These are phyloP conservation scores for Phytophthora vignae DNA, from an alignment of 352 stramenopile genomes.

Conservation along the genomic window DNA sequence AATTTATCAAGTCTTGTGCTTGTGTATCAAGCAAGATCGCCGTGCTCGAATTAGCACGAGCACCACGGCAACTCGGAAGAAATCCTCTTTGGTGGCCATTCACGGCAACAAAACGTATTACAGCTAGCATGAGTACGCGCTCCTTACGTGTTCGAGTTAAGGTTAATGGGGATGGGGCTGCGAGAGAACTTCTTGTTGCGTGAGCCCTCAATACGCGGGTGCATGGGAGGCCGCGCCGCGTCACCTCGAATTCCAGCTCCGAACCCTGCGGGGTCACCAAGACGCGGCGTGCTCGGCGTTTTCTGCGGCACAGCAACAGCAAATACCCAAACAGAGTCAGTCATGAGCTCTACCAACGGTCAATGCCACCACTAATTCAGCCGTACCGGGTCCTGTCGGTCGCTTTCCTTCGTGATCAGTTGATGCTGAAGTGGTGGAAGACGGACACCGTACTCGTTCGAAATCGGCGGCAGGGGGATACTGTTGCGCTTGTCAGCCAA, in stretches of 20 bases:
- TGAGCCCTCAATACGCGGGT: conserved; percentile 60
- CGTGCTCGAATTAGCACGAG: neutral
- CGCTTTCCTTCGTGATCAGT: conserved; percentile 76
- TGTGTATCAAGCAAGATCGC: neutral
- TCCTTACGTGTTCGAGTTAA: conserved; percentile 41
- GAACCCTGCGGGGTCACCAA: conserved; percentile 27
- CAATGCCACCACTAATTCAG: neutral
- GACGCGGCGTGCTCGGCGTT: conserved; percentile 36
- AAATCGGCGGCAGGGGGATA: conserved; percentile 78
- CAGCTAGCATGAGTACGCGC: neutral
- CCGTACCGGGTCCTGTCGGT: conserved; percentile 63
- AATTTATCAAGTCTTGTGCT: conserved; percentile 3
- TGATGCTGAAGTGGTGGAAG: conserved; percentile 77
- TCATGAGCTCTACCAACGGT: neutral
- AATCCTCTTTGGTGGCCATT: neutral
- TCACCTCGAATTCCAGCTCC: conserved; percentile 22
- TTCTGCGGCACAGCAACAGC: conserved; percentile 27
- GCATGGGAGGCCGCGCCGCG: conserved; percentile 47
- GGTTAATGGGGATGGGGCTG: conserved; percentile 70
- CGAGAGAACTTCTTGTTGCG: conserved; percentile 83
- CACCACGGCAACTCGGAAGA: neutral
- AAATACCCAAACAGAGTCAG: conserved; percentile 5
- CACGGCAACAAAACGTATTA: neutral
- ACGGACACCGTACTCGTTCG: conserved; percentile 85
- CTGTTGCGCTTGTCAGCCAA: conserved; percentile 86